Base-by-base conservation (phyloP, 345 rosid species). In the Rhodomyrtus tomentosa region DNA sequence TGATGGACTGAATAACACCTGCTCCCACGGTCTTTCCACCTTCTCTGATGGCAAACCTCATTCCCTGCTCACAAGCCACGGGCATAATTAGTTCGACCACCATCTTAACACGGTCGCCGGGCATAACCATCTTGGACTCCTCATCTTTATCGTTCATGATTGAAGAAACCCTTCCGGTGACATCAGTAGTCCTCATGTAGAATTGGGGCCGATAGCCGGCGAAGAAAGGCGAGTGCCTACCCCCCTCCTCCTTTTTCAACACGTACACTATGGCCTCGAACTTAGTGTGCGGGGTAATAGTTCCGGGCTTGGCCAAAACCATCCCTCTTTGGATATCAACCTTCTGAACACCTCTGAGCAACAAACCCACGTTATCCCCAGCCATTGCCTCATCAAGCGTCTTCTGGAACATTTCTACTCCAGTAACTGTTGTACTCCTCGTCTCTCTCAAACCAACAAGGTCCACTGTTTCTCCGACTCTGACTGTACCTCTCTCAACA, bases 131-230 rank as follows among this genome's bases (percentile, higher is more conserved):
- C 88, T 83, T 86, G 12, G 88, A 86, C 83, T 86, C 88, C 81
- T 86, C 85, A 56, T 86, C 85, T 59, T 79, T 86, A 83, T 86
- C 85, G 18, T 83, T 86, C 88, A 55, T 86, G 45, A 86, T 76
- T 9, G 83, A 32, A 59, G 88, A 4, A 4, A 86, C 88, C 81
- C 72, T 89, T 52, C 93, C 91, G 0, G 91, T 87, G 24, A 89
- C 91, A 84, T 89, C 91, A 82, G 91, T 89, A 18, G 93, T 91
- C 82, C 93, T 89, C 93, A 88, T 89, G 85, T 88, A 91, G 86
- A 89, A 89, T 85, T 88, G 91, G 52, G 91, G 93, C 83, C 88
- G 88, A 50, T 91, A 86, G 83, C 88, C 85, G 1, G 88, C 83
- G 50, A 86, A 86, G 85, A 86, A 86, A 10, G 88, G 85, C 4